A percentile compares a stretch with the other conserved stretches of the same genome.
phyloP scores from a whole-genome alignment of 2,329 filamentous ascomycete species.

The Xylaria sp. region DNA sequence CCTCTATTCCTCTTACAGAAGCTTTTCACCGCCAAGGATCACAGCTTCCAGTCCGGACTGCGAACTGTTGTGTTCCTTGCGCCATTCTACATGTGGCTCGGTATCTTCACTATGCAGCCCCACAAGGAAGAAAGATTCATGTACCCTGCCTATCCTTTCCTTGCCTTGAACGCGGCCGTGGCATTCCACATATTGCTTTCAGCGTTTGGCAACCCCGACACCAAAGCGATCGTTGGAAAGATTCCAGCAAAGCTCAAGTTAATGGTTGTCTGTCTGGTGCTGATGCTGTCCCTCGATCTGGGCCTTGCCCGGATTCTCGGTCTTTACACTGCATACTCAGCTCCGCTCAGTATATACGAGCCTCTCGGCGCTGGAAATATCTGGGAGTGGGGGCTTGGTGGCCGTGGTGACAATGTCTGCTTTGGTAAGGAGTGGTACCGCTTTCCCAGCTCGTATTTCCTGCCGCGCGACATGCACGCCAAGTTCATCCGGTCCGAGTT shows the following conservation, averaged over 20 bases:
- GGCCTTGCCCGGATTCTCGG: conserved; percentile 70
- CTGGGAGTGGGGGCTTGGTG: conserved; percentile 46
- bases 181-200: conserved; percentile 74
- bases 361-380: conserved; percentile 55
- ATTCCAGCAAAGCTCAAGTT: conserved; percentile 75
- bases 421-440: conserved; percentile 98
- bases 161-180: conserved; percentile 83
- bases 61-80: conserved; percentile 71
- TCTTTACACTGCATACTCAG: conserved; percentile 74
- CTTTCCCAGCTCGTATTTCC: conserved; percentile 87
- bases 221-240: conserved; percentile 60
- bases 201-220: conserved; percentile 65
- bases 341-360: conserved; percentile 66
- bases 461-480: conserved; percentile 75
- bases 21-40: conserved; percentile 52
- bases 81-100: conserved; percentile 93
- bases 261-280: conserved; percentile 50
- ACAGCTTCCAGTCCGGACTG: conserved; percentile 63
- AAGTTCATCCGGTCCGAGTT: conserved; percentile 94
- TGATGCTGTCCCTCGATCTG: conserved; percentile 60
- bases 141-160: conserved; percentile 90
- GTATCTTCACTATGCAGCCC: conserved; percentile 83
- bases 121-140: conserved; percentile 99
- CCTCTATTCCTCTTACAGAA: conserved; percentile 75
- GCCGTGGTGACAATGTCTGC: conserved; percentile 67